These are phyloP conservation scores for Moniliella sp. DNA, from an alignment of 1,284 basidiomycete species.

Conservation along the genomic window DNA sequence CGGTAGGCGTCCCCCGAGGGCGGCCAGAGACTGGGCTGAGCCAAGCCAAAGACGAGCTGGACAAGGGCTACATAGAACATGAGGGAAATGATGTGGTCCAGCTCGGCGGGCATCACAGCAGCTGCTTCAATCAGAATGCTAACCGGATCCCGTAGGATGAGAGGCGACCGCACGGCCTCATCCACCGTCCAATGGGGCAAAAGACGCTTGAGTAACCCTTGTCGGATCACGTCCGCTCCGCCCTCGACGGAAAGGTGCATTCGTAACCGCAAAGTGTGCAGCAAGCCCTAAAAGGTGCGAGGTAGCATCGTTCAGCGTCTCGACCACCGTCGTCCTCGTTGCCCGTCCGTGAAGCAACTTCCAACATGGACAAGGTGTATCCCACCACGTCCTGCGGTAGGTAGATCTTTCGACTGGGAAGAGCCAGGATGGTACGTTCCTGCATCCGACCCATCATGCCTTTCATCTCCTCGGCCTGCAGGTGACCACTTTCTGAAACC, in stretches of 20 bases:
- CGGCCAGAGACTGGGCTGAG: conserved; percentile 26
- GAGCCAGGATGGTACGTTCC: conserved; percentile 20
- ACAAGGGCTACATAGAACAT: conserved; percentile 30
- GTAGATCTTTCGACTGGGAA: conserved; percentile 19
- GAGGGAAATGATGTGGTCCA: conserved; percentile 25
- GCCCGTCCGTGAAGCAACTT: conserved; percentile 21
- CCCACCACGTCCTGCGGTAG: conserved; percentile 26
- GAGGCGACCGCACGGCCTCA: conserved; percentile 20
- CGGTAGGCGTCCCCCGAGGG: conserved; percentile 4
- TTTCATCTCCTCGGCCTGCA: conserved; percentile 14
- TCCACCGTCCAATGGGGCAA: conserved; percentile 30
- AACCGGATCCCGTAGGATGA: conserved; percentile 26
- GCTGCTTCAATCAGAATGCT: conserved; percentile 28
- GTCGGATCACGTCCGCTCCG: conserved; percentile 15
- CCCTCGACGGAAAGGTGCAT: too few relatives aligned
- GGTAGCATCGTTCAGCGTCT: neutral
- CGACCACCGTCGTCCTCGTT: too few relatives aligned
- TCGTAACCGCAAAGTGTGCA: too few relatives aligned
- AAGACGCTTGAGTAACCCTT: conserved; percentile 25
- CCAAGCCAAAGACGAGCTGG: conserved; percentile 28
- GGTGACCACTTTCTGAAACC: too few relatives aligned
- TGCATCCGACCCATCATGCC: conserved; percentile 10
- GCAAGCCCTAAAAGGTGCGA: too few relatives aligned
- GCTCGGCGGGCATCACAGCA: conserved; percentile 14
- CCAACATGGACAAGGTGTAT: conserved; percentile 30